These are phyloP conservation scores for Fabrea salina DNA, from an alignment of 169 alveolate genomes.

Conservation along the genomic window DNA sequence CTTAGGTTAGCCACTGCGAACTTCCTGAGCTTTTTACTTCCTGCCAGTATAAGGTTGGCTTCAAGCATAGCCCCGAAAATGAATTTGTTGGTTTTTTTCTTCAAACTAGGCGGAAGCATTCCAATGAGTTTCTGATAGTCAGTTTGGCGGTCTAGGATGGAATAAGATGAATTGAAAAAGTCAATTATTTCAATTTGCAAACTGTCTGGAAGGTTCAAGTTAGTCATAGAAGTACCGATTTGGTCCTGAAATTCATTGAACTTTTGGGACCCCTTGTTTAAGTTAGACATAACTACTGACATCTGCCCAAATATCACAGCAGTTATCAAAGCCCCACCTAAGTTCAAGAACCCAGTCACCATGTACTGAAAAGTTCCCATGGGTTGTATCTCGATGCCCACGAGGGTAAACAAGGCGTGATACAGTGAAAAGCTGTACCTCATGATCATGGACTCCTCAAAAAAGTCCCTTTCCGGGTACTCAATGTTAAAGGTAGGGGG, in stretches of 20 bases:
- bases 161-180: constrained; percentile 1
- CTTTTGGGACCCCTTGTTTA: neutral
- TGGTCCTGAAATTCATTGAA: neutral
- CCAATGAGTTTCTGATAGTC: neutral
- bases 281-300: neutral
- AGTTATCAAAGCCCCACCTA: constrained; percentile 7
- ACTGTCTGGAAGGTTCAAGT: constrained; percentile 3
- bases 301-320: constrained; percentile 25
- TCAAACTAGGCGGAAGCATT: constrained; percentile 22
- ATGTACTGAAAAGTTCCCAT: neutral
- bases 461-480: neutral
- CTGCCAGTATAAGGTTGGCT: neutral
- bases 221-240: neutral
- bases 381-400: constrained; percentile 15
- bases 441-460: neutral
- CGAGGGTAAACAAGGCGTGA: neutral
- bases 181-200: neutral
- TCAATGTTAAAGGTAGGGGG: neutral
- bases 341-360: neutral
- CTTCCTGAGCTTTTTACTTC: neutral
- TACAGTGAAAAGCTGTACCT: neutral
- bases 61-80: neutral
- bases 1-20: neutral
- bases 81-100: neutral
- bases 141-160: neutral